Percentiles rank a stretch among this genome's conserved stretches.
Evolutionary conservation across 108 stramenopile genomes (phyloP).

Genomic region (Discostella pseudostelligera): DNA sequence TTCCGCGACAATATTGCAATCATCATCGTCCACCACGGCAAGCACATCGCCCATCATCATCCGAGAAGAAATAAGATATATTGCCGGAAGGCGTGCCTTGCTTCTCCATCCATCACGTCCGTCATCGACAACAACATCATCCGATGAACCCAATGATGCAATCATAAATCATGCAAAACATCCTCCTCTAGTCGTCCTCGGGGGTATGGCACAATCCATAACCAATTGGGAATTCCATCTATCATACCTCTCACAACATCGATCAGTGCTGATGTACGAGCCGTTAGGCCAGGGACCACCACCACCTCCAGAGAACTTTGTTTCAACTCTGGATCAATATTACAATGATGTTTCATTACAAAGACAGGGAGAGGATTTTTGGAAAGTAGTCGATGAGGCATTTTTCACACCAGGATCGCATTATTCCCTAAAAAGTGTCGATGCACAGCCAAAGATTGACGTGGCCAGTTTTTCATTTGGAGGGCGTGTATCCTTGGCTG

Average conservation of each 20-base stretch:
- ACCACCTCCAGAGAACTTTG: slow-evolving; percentile 16
- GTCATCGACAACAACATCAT: not conserved
- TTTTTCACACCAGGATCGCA: slow-evolving; percentile 25
- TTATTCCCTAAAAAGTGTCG: not conserved
- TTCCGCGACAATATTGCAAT: not conserved
- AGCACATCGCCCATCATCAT: not conserved
- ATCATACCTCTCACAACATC: slow-evolving; percentile 28
- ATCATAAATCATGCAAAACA: not conserved
- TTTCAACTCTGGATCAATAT: slow-evolving; percentile 19
- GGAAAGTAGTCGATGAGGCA: slow-evolving; percentile 39
- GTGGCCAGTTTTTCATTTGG: slow-evolving; percentile 68
- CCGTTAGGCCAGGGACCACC: slow-evolving; percentile 54
- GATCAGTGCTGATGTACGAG: slow-evolving; percentile 57
- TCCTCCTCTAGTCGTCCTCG: slow-evolving; percentile 53
- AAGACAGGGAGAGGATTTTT: slow-evolving; percentile 42
- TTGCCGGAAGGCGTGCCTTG: slow-evolving; percentile 9
- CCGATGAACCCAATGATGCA: no score
- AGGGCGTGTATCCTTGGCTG: slow-evolving; percentile 64
- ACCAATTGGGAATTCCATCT: slow-evolving; percentile 60
- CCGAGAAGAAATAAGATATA: slow-evolving; percentile 12
- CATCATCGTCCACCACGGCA: not conserved
- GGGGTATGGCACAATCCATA: slow-evolving; percentile 65
- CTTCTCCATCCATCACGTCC: slow-evolving; percentile 9
- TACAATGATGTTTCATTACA: slow-evolving; percentile 47
- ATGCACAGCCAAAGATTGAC: slow-evolving; percentile 29